Conservation (phyloP, 768 basidiomycete genomes). For the Russula sp. region DNA sequence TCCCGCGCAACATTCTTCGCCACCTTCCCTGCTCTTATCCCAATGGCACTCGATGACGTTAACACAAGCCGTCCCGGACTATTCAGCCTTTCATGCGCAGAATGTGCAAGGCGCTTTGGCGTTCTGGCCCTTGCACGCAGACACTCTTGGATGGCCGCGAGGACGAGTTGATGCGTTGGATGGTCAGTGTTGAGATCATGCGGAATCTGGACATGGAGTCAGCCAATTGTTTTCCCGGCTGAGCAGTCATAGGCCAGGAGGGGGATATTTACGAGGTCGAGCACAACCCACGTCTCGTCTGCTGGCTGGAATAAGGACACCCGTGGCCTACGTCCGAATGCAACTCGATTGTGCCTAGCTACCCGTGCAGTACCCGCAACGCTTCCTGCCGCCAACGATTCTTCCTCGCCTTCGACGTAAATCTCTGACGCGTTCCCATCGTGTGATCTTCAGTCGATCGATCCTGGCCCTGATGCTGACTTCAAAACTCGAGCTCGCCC, state of each 20-base stretch:
- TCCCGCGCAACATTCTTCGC: constrained; percentile 57
- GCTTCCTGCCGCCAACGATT: constrained; percentile 62
- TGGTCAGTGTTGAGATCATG: constrained; percentile 48
- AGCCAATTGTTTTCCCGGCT: constrained; percentile 32
- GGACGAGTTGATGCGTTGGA: constrained; percentile 53
- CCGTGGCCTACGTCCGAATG: constrained; percentile 74
- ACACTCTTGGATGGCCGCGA: constrained; percentile 62
- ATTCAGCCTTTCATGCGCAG: constrained; percentile 74
- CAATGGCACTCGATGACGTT: no score
- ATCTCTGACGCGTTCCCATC: constrained; percentile 38
- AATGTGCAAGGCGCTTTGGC: constrained; percentile 58
- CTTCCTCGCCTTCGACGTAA: constrained; percentile 44
- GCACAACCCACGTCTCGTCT: constrained; percentile 60
- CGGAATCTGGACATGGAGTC: constrained; percentile 38
- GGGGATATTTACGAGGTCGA: constrained; percentile 59
- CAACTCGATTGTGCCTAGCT: constrained; percentile 48
- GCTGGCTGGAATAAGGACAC: constrained; percentile 64
- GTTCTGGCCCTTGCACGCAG: constrained; percentile 51
- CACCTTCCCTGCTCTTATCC: constrained; percentile 30
- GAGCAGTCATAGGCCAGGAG: constrained; percentile 43
- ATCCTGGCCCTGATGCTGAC: constrained; percentile 20
- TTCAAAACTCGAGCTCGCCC: background rate
- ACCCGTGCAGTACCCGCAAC: constrained; percentile 47
- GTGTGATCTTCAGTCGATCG: constrained; percentile 24
- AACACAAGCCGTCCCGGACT: constrained; percentile 66